Percentiles rank a stretch among this genome's conserved stretches.
Conservation (phyloP, 495 filamentous ascomycete genomes). For the Staphylotrichum longicolle region DNA sequence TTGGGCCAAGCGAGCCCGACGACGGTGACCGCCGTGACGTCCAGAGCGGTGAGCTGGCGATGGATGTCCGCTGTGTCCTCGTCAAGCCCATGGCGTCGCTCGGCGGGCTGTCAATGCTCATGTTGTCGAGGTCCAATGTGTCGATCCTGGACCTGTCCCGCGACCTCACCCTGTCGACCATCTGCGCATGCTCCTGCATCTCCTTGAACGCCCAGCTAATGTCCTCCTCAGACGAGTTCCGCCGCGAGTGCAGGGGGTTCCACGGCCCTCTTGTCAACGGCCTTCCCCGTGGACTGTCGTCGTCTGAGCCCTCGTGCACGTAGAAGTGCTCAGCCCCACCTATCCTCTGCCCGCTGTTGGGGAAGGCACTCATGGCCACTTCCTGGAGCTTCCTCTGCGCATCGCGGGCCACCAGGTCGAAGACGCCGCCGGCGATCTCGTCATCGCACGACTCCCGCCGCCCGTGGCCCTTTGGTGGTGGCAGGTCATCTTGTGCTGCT, state of each 20-base stretch:
- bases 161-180: constrained; percentile 24
- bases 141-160: constrained; percentile 25
- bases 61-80: constrained; percentile 33
- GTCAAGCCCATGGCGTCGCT: constrained; percentile 45
- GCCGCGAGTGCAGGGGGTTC: constrained; percentile 38
- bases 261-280: constrained; percentile 37
- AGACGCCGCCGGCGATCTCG: constrained; percentile 67
- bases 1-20: constrained; percentile 29
- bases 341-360: constrained; percentile 45
- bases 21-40: constrained; percentile 22
- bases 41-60: constrained; percentile 34
- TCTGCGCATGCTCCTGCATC: constrained; percentile 49
- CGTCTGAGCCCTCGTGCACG: constrained; percentile 52
- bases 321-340: constrained; percentile 56
- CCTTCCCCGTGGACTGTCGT: constrained; percentile 36
- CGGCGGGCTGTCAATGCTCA: constrained; percentile 45
- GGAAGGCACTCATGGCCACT: constrained; percentile 49
- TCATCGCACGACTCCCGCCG: constrained; percentile 65
- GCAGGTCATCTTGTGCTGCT: constrained; percentile 22
- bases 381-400: constrained; percentile 65
- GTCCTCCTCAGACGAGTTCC: constrained; percentile 47
- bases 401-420: constrained; percentile 70
- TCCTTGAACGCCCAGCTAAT: constrained; percentile 52
- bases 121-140: constrained; percentile 43
- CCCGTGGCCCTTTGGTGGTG: constrained; percentile 29